Base-by-base conservation (phyloP, 495 filamentous ascomycete species). In the Lichenothelia convexa region DNA sequence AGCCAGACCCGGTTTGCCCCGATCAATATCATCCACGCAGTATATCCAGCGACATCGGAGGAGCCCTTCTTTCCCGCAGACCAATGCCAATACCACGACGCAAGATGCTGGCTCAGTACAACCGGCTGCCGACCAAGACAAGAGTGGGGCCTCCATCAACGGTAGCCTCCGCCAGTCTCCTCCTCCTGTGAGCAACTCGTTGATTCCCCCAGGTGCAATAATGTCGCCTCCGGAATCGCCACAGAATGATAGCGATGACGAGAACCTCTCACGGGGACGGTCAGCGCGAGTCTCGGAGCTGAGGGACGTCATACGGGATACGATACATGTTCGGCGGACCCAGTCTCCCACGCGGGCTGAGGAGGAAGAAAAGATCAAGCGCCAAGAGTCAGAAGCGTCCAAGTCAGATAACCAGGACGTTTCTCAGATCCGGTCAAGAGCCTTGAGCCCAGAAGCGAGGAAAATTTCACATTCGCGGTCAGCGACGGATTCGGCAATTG, bases 201-300 rank as follows among this genome's bases (percentile, higher is more conserved):
- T 61, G 27, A 82, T 92, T 53, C 81, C 83, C 21, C 67, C 71
- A 23, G 82, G 78, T 34, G 83, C 83, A 24, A 64, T 91, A 32
- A 75, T 86, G 18, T 91, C 86, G 2, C 85, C 85, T 16, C 86
- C 86, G 0, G 86, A 93, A 38, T 93, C 87, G 8, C 59, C 63
- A 5, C 74, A 70, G 47, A 79, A 75, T 52, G 89, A 97, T 54
- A 86, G 93, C 47, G 89, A 93, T 42, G 69, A 71, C 5, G 15
- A 16, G 45, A 41, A 48, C n/a, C 9, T 12, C 11, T 8, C 19
- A 18, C 24, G 24, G 23, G 59, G 46, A 11, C 24, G 40, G 31
- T 59, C 75, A 18, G 65, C 71, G 43, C 77, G 72, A 38, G 60
- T 82, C 39, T 75, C 76, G 46, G 79, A 86, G 57, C 62, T 93